These are phyloP conservation scores for Phanerochaete sordida DNA, from an alignment of 768 basidiomycete species.

Conservation along the genomic window DNA sequence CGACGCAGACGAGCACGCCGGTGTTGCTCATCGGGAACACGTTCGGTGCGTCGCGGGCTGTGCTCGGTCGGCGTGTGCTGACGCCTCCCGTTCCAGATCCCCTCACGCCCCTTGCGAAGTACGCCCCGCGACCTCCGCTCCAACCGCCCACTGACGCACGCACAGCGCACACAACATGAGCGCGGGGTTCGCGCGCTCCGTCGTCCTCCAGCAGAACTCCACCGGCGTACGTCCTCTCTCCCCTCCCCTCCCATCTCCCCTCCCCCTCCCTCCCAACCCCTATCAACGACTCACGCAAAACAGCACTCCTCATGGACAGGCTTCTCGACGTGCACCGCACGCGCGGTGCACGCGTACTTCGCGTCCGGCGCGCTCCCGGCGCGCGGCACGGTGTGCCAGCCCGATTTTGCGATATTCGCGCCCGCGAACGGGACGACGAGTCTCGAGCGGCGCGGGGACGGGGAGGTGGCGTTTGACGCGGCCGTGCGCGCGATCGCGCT, in stretches of 20 bases:
- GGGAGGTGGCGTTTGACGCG: too few relatives aligned
- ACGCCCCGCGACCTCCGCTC: neutral
- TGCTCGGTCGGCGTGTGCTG: neutral
- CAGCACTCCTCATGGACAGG: slow-evolving; percentile 8
- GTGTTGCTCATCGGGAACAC: slow-evolving; percentile 2
- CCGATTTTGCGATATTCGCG: too few relatives aligned
- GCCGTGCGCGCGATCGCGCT: too few relatives aligned
- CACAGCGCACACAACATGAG: neutral
- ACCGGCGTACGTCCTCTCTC: neutral
- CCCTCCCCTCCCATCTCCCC: too few relatives aligned
- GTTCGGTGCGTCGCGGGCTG: neutral
- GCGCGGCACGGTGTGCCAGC: slow-evolving; percentile 36
- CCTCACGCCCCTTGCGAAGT: neutral
- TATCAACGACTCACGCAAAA: too few relatives aligned
- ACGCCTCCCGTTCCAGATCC: neutral
- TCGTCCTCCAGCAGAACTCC: slow-evolving; percentile 2
- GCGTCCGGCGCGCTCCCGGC: slow-evolving; percentile 36
- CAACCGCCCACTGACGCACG: neutral
- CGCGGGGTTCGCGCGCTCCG: neutral
- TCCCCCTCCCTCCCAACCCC: neutral
- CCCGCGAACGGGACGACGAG: too few relatives aligned
- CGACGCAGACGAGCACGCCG: neutral
- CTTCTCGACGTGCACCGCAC: slow-evolving; percentile 31
- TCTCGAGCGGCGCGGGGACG: too few relatives aligned
- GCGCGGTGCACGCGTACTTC: slow-evolving; percentile 38